Base-by-base conservation (phyloP, 768 basidiomycete genomes). In the Termitomyces sp. region DNA sequence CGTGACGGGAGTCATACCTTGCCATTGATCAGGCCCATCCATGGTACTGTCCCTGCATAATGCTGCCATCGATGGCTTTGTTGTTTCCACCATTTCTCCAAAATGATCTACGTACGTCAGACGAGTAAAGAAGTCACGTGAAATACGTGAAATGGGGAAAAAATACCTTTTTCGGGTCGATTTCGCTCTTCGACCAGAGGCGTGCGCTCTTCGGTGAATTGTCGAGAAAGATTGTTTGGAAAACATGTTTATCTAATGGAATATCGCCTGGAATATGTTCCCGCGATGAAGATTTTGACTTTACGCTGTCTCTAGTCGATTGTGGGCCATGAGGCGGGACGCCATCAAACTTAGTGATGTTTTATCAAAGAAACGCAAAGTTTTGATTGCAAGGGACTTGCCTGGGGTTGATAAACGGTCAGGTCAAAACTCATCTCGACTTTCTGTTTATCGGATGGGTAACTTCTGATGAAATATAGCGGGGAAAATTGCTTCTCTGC, bases 401-500 rank as follows among this genome's bases (percentile, higher is more conserved):
- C 74, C 67, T 79, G 76, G 7, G 77, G 74, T 65, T 79, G 78
- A 61, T 79, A 80, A 59, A 74, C 68, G 9, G 76, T 78, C 31
- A 79, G 64, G 61, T 80, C 78, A 64, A 80, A 81, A 61, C 76
- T 77, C 80, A 80, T 81, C 64, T 81, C 79, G 47, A 80, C 71
- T 70, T 76, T 79, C 37, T 67, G 69, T 59, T 72, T 77, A 61
- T 78, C 77, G 27, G 67, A 54, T 6, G 70, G 71, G 52, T 81
- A 76, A 52, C 73, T 76, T 59, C 73, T 71, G 32, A 77, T 78
- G 62, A 75, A 80, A 61, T 80, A 79, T 16, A 80, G 70, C 3
- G 77, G 77, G 1, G 71, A 65, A 60, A 79, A 80, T 53, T 72
- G 68, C 31, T 71, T 68, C 50, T 72, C 61, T 1, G 75, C 76